Evolutionary conservation across 768 basidiomycete genomes (phyloP).

Genomic region (Leccinum obscurum): DNA sequence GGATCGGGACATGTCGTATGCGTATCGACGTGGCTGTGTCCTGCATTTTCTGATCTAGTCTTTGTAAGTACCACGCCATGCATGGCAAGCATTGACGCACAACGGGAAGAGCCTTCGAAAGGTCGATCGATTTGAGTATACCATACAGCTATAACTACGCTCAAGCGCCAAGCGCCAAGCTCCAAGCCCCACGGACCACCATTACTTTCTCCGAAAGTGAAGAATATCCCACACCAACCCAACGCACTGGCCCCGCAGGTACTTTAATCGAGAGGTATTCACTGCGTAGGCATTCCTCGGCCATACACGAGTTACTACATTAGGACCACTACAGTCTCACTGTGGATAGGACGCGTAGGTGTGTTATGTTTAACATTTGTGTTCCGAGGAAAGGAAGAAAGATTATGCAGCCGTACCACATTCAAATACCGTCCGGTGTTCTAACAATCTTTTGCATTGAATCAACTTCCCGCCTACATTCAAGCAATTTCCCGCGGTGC

Average conservation of each 20-base stretch:
- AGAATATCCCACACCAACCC: slow-evolving; percentile 2
- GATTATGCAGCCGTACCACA: neutral
- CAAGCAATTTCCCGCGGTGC: neutral
- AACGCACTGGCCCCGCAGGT: neutral
- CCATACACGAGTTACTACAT: neutral
- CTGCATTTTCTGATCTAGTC: neutral
- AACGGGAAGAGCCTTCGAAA: neutral
- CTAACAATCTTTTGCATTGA: neutral
- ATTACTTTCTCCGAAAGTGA: neutral
- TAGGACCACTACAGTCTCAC: neutral
- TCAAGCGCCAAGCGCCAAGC: neutral
- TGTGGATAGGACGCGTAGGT: neutral
- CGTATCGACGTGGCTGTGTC: neutral
- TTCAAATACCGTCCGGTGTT: neutral
- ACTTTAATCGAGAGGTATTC: neutral
- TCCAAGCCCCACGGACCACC: neutral
- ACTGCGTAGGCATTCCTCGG: neutral
- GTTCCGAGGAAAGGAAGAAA: neutral
- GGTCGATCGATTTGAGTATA: neutral
- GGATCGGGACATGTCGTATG: neutral
- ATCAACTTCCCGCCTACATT: neutral
- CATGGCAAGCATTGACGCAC: neutral
- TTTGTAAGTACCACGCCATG: neutral
- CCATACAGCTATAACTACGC: neutral
- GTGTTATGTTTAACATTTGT: neutral